These are phyloP conservation scores for Dryas octopetala DNA, from an alignment of 306 rosid species.

Conservation along the genomic window DNA sequence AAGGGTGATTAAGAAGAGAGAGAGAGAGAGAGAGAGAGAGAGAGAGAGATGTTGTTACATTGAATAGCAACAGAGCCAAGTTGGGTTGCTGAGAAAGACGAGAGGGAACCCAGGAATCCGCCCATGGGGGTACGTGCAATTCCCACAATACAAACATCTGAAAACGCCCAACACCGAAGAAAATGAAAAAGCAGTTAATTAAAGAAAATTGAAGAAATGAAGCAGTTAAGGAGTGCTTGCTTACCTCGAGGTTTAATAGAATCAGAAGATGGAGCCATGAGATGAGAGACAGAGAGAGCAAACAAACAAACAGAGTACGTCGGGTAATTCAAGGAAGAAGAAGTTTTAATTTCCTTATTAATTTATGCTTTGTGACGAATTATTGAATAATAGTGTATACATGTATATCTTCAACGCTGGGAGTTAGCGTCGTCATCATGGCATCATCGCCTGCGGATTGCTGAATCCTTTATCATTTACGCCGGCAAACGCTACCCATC, in stretches of 20 bases:
- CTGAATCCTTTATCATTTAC: no score
- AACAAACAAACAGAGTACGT: no score
- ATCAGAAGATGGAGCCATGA: conserved; percentile 56
- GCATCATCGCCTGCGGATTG: no score
- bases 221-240: not conserved
- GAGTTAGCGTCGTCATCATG: no score
- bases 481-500: no score
- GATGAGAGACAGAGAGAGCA: not conserved
- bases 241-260: conserved; percentile 65
- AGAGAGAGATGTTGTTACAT: conserved; percentile 31
- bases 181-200: not conserved
- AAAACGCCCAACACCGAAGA: not conserved
- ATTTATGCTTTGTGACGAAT: no score
- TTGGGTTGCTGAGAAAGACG: conserved; percentile 79
- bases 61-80: conserved; percentile 76
- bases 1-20: not conserved
- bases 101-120: conserved; percentile 75
- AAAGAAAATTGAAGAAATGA: not conserved
- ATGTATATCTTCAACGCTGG: no score
- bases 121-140: conserved; percentile 91
- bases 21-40: not conserved
- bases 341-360: no score
- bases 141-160: conserved; percentile 95
- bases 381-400: no score
- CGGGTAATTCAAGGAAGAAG: no score